Evolutionary conservation across 2,329 filamentous ascomycete genomes (phyloP).

Genomic region (Chaetomium sp.): DNA sequence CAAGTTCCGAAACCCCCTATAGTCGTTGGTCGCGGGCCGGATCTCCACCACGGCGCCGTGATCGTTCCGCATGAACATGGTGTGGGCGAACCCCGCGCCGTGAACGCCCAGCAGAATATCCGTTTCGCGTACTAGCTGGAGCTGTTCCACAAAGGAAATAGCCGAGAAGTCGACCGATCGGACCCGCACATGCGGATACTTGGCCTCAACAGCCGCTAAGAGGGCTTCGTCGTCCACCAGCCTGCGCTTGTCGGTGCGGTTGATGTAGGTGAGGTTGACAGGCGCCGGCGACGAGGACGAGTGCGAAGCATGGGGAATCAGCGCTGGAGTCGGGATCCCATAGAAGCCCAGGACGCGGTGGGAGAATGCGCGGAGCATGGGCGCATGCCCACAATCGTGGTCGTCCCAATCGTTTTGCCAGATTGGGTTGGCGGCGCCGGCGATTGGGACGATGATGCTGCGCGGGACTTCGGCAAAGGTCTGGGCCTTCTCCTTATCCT

Average conservation of each 20-base stretch:
- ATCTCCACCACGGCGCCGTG: constrained; percentile 37
- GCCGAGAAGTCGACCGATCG: constrained; percentile 33
- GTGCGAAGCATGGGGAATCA: too few relatives aligned
- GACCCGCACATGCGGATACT: constrained; percentile 26
- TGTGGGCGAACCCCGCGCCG: constrained; percentile 38
- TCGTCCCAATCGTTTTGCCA: constrained; percentile 37
- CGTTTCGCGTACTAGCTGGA: constrained; percentile 30
- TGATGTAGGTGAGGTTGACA: constrained; percentile 31
- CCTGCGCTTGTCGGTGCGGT: constrained; percentile 29
- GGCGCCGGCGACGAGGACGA: background rate
- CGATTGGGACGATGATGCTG: constrained; percentile 35
- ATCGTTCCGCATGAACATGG: constrained; percentile 33
- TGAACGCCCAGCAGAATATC: constrained; percentile 39
- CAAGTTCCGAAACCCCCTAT: constrained; percentile 37
- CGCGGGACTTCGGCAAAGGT: constrained; percentile 10
- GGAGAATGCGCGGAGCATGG: constrained; percentile 29
- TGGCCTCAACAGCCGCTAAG: constrained; percentile 23
- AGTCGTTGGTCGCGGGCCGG: constrained; percentile 29
- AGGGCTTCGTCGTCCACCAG: constrained; percentile 27
- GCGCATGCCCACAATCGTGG: constrained; percentile 28
- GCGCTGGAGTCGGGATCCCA: constrained; percentile 12
- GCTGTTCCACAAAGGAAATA: constrained; percentile 33
- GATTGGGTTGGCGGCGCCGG: constrained; percentile 35
- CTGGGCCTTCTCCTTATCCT: constrained; percentile 3
- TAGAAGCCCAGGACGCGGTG: constrained; percentile 29